These are phyloP conservation scores for Blastocystis sp. DNA, from an alignment of 352 stramenopile genomes.

Conservation along the genomic window DNA sequence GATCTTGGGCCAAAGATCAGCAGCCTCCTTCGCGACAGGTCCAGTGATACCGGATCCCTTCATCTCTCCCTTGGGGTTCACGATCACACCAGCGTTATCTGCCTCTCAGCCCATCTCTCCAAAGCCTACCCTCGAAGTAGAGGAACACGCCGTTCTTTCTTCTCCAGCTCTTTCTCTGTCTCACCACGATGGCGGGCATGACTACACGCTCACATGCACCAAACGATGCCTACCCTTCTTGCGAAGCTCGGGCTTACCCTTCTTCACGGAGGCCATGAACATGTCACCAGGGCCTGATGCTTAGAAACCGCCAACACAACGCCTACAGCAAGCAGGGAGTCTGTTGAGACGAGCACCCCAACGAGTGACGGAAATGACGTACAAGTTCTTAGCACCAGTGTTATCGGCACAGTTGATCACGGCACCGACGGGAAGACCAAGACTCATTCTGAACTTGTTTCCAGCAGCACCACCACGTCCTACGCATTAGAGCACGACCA, in stretches of 20 bases:
- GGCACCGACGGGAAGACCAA: conserved; percentile 95
- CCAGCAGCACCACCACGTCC: conserved; percentile 93
- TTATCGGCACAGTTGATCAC: conserved; percentile 99
- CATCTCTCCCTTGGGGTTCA: conserved; percentile 99
- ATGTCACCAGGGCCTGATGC: conserved; percentile 91
- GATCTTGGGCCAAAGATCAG: conserved; percentile 99
- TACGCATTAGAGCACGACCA: conserved; percentile 2
- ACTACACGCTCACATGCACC: conserved; percentile 78
- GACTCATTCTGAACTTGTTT: conserved; percentile 98
- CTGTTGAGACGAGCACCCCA: conserved; percentile 98
- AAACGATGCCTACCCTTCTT: conserved; percentile 87
- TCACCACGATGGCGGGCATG: conserved; percentile 97
- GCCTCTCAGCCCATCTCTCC: neutral
- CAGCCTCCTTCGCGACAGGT: conserved; percentile 99
- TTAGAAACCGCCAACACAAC: neutral
- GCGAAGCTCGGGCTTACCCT: conserved; percentile 99
- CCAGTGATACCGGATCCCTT: conserved; percentile 99
- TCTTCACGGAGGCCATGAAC: conserved; percentile 99
- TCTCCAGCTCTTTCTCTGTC: conserved; percentile 98
- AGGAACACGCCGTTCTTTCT: conserved; percentile 99
- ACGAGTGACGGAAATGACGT: conserved; percentile 99
- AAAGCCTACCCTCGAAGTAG: conserved; percentile 92
- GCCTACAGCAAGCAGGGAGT: conserved; percentile 90
- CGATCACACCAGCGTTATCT: conserved; percentile 99
- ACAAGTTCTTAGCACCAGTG: conserved; percentile 99